Conservation (phyloP, 2,329 filamentous ascomycete species). For the Trichoderma sp. region DNA sequence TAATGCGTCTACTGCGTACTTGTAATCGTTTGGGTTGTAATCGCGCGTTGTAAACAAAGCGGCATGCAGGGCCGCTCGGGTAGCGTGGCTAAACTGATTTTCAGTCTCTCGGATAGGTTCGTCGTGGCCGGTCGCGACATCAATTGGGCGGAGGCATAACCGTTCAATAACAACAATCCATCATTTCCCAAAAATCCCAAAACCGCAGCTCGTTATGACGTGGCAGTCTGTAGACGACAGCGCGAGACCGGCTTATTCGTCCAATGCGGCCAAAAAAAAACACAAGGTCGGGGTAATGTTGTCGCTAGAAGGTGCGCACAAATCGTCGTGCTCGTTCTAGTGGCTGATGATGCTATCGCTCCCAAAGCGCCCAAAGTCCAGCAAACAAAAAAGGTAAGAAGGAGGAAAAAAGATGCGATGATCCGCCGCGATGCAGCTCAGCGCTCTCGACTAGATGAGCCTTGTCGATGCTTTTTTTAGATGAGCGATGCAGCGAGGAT, state of each 20-base stretch:
- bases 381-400: background rate
- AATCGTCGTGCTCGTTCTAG: constrained; percentile 16
- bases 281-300: constrained; percentile 8
- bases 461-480: constrained; percentile 18
- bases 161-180: constrained; percentile 26
- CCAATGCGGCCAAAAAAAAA: constrained; percentile 14
- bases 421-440: constrained; percentile 11
- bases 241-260: constrained; percentile 22
- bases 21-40: constrained; percentile 20
- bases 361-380: background rate
- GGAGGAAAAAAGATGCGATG: background rate
- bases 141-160: constrained; percentile 34
- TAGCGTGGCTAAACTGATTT: constrained; percentile 23
- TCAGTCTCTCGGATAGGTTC: constrained; percentile 25
- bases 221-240: constrained; percentile 9
- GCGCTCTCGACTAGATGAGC: background rate
- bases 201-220: constrained; percentile 20
- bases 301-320: constrained; percentile 24
- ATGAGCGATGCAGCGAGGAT: constrained; percentile 18
- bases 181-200: constrained; percentile 13
- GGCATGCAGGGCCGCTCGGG: constrained; percentile 23
- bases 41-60: constrained; percentile 25
- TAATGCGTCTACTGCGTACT: constrained; percentile 15
- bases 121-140: constrained; percentile 27
- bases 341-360: constrained; percentile 8